Percentiles rank a stretch among this genome's conserved stretches.
Evolutionary conservation across 2,329 filamentous ascomycete genomes (phyloP).

Genomic region (Paracoccidioides brasiliensis): DNA sequence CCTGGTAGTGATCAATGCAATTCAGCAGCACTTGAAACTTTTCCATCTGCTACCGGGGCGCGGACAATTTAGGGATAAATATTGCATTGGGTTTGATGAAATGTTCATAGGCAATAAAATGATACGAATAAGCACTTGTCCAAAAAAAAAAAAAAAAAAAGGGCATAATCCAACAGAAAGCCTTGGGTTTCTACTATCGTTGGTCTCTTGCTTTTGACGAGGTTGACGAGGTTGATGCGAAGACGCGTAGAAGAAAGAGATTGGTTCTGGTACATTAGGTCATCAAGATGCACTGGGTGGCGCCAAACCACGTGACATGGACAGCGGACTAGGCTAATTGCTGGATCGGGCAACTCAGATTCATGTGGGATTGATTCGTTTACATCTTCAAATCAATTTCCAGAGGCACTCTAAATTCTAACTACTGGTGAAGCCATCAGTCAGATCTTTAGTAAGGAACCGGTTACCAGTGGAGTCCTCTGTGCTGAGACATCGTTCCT

Average conservation of each 20-base stretch:
- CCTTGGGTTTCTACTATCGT: neutral
- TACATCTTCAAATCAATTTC: neutral
- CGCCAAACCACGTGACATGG: conserved; percentile 1
- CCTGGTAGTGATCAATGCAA: conserved; percentile 91
- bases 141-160: neutral
- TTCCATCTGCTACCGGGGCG: conserved; percentile 40
- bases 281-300: neutral
- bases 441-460: neutral
- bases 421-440: neutral
- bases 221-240: neutral
- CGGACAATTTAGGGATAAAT: neutral
- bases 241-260: conserved; percentile 13
- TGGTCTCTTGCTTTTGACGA: neutral
- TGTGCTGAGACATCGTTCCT: neutral
- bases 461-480: neutral
- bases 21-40: conserved; percentile 84
- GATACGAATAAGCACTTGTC: neutral
- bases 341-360: too few species aligned
- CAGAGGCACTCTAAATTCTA: neutral
- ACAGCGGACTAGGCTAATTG: neutral
- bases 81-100: neutral
- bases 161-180: neutral
- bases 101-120: neutral
- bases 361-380: too few species aligned
- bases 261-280: conserved; percentile 5